phyloP scores from a whole-genome alignment of 2,329 filamentous ascomycete species.

The Penicillium rolfsii region DNA sequence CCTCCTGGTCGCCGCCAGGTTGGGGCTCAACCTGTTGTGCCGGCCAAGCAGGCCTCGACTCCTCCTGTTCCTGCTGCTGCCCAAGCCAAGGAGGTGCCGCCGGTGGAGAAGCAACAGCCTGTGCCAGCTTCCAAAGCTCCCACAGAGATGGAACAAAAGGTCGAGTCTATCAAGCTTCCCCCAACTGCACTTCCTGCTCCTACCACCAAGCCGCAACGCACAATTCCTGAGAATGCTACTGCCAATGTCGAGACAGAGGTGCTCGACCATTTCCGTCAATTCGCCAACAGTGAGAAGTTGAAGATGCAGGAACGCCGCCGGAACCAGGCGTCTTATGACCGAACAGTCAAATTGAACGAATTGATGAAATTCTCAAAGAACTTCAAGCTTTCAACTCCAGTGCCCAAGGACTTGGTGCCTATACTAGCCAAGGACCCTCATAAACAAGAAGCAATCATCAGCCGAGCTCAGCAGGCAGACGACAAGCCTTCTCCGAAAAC shows the following conservation, averaged over 20 bases:
- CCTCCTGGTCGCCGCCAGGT: slow-evolving; percentile 86
- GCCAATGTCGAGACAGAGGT: slow-evolving; percentile 65
- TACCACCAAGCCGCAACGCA: slow-evolving; percentile 38
- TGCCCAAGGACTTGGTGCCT: slow-evolving; percentile 86
- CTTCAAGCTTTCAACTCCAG: slow-evolving; percentile 92
- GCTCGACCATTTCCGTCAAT: slow-evolving; percentile 66
- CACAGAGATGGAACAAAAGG: slow-evolving; percentile 33
- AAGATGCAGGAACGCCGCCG: slow-evolving; percentile 62
- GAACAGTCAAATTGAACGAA: slow-evolving; percentile 90
- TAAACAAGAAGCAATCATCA: slow-evolving; percentile 91
- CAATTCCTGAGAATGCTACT: slow-evolving; percentile 56
- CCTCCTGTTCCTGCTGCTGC: slow-evolving; percentile 49
- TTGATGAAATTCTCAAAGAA: slow-evolving; percentile 91
- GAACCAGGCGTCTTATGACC: slow-evolving; percentile 67
- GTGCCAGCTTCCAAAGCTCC: slow-evolving; percentile 28
- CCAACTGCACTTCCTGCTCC: slow-evolving; percentile 52
- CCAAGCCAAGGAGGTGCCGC: slow-evolving; percentile 32
- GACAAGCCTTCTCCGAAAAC: slow-evolving; percentile 54
- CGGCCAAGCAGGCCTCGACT: slow-evolving; percentile 81
- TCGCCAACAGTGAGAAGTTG: slow-evolving; percentile 64
- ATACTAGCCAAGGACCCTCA: slow-evolving; percentile 96
- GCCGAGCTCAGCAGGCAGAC: slow-evolving; percentile 79
- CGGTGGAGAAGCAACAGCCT: slow-evolving; percentile 29
- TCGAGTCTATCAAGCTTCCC: slow-evolving; percentile 26
- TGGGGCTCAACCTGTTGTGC: slow-evolving; percentile 70